Percentiles rank a stretch among this genome's conserved stretches.
These are phyloP conservation scores for Populus deltoides DNA, from an alignment of 345 rosid species.

Conservation along the genomic window DNA sequence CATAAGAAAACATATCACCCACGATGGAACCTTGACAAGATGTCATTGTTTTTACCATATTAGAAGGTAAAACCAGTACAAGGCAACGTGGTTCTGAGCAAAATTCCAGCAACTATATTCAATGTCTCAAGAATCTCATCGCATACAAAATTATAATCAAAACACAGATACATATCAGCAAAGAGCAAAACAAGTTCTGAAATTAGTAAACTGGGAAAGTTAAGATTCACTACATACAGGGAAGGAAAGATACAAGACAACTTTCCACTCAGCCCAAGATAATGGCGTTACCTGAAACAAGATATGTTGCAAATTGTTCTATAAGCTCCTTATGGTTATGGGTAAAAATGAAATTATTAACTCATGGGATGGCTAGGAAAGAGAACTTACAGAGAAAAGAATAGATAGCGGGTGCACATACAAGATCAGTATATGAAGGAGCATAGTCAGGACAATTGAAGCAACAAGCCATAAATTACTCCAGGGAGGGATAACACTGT, in stretches of 20 bases:
- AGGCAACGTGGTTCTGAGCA: not conserved
- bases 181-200: not conserved
- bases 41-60: not conserved
- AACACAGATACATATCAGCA: not conserved
- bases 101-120: not conserved
- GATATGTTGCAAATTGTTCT: conserved; percentile 26
- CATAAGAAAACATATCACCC: not conserved
- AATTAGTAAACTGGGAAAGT: not conserved
- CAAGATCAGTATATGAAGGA: conserved; percentile 78
- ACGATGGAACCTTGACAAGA: not conserved
- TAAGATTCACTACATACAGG: conserved; percentile 57
- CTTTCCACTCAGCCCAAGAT: conserved; percentile 91
- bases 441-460: conserved; percentile 86
- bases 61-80: not conserved
- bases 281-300: conserved; percentile 77
- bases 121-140: not conserved
- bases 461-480: conserved; percentile 97
- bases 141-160: not conserved
- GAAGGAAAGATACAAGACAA: conserved; percentile 85
- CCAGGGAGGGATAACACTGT: conserved; percentile 92
- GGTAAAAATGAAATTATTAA: not conserved
- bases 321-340: conserved; percentile 3
- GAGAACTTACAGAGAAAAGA: conserved; percentile 87
- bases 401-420: conserved; percentile 78
- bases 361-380: conserved; percentile 2